These are phyloP conservation scores for Fennellomyces sp. DNA, from an alignment of 371 early-diverging fungal genomes.

Conservation along the genomic window DNA sequence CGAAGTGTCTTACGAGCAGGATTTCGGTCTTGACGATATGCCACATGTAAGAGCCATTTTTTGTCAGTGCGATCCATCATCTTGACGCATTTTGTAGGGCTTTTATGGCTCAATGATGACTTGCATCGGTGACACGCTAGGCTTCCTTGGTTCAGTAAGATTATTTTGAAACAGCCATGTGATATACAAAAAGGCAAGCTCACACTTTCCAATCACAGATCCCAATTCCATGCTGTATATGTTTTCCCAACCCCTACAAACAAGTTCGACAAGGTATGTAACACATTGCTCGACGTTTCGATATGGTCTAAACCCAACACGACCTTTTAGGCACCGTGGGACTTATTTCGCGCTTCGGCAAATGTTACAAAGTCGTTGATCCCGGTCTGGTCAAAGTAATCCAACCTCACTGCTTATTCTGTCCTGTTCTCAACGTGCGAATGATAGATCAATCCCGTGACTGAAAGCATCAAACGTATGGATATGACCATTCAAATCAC, in stretches of 20 bases:
- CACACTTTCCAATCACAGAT: not conserved
- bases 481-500: conserved; percentile 82
- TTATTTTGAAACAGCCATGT: too few relatives aligned
- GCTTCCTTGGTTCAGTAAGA: conserved; percentile 52
- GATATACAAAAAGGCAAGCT: too few relatives aligned
- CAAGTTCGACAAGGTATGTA: conserved; percentile 59
- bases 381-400: conserved; percentile 78
- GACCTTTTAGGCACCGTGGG: conserved; percentile 70
- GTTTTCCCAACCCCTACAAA: conserved; percentile 82
- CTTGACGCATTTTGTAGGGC: conserved; percentile 26
- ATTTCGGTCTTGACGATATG: conserved; percentile 26
- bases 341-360: conserved; percentile 78
- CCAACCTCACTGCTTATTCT: not conserved
- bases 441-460: conserved; percentile 74
- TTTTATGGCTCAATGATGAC: conserved; percentile 52
- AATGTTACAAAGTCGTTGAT: conserved; percentile 85
- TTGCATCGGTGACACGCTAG: conserved; percentile 42
- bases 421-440: not conserved
- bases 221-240: conserved; percentile 44
- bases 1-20: conserved; percentile 35
- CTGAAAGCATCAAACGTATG: conserved; percentile 64
- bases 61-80: not conserved
- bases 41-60: conserved; percentile 17
- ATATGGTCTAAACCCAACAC: too few relatives aligned
- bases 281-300: too few relatives aligned